phyloP scores from a whole-genome alignment of 345 rosid genomes.

The Dipteronia sinensis region DNA sequence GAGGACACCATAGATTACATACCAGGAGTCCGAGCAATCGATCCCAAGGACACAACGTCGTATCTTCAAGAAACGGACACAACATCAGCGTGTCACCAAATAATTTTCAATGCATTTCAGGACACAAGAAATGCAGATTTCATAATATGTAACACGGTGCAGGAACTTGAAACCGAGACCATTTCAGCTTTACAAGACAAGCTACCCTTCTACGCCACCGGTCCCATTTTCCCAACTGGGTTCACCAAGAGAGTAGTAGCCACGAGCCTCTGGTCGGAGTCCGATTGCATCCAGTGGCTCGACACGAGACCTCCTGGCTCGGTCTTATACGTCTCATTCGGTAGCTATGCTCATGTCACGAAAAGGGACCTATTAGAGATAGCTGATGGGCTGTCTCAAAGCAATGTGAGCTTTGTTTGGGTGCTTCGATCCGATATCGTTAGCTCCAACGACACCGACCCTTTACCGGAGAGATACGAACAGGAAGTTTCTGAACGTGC shows the following conservation, averaged over 20 bases:
- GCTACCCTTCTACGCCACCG: slow-evolving; percentile 52
- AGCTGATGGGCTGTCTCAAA: slow-evolving; percentile 48
- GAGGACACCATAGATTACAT: slow-evolving; percentile 57
- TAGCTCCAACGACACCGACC: slow-evolving; percentile 44
- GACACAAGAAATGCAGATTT: slow-evolving; percentile 61
- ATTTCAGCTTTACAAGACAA: slow-evolving; percentile 46
- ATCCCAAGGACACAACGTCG: slow-evolving; percentile 58
- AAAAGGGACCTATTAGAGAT: slow-evolving; percentile 47
- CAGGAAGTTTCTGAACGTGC: slow-evolving; percentile 41
- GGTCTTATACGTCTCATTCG: slow-evolving; percentile 57
- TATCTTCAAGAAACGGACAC: slow-evolving; percentile 59
- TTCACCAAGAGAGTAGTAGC: slow-evolving; percentile 41
- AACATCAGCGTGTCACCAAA: slow-evolving; percentile 42
- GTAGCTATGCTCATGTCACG: slow-evolving; percentile 57
- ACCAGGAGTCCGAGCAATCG: slow-evolving; percentile 56
- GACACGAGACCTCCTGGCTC: slow-evolving; percentile 37
- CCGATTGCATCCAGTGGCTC: slow-evolving; percentile 62
- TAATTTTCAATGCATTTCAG: slow-evolving; percentile 43
- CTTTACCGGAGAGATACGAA: slow-evolving; percentile 44
- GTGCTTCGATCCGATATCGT: slow-evolving; percentile 67
- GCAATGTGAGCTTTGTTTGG: slow-evolving; percentile 53
- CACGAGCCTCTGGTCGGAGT: slow-evolving; percentile 72
- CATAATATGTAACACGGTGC: slow-evolving; percentile 56
- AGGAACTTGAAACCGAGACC: slow-evolving; percentile 55
- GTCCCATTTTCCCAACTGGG: slow-evolving; percentile 54